Base-by-base conservation (phyloP, 164 flowering plant genomes). In the Macadamia integrifolia region DNA sequence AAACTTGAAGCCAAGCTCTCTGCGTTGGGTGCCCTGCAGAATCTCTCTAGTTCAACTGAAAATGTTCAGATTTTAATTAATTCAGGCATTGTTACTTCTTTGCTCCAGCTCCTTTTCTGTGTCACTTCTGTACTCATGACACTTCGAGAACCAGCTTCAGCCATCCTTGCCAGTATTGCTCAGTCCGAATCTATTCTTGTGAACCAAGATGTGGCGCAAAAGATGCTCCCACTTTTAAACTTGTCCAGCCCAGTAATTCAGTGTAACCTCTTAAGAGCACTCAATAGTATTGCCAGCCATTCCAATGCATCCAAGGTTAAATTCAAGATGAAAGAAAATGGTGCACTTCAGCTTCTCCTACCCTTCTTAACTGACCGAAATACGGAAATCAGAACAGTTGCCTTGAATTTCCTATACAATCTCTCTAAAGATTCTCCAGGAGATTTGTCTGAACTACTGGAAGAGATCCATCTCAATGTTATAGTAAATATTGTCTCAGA, bases 51-150 rank as follows among this genome's bases (percentile, higher is more conserved):
- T 63, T 72, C 79, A 63, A 60, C 74, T 1, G 82, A 82, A 66
- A 90, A 88, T 64, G 79, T 84, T 29, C 77, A 79, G 15, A 81
- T 74, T 9, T 64, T 92, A 67, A 70, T 84, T 65, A 62, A 69
- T 30, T 78, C 92, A 9, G 92, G 90, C 48, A 82, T 90, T 48
- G 84, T 92, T 7, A 62, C 65, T 17, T 43, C 89, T 48, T 81
- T 92, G 11, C 89, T 90, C 52, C 94, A 89, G 73, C 95, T 90
- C 40, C 90, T 92, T n/a, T 92, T 92, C 80, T 88, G 95, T 1
- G 94, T 92, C 4, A 92, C 98, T 9, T 92, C 98, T 31, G 88
- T 85, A 42, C 83, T 88, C 61, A 88, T 87, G 98, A 88, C 90
- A 60, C 88, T 92, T 13, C 83, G 93, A 10, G 98, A 92, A 72